phyloP scores from a whole-genome alignment of 306 rosid genomes.

The Boehmeria nivea region DNA sequence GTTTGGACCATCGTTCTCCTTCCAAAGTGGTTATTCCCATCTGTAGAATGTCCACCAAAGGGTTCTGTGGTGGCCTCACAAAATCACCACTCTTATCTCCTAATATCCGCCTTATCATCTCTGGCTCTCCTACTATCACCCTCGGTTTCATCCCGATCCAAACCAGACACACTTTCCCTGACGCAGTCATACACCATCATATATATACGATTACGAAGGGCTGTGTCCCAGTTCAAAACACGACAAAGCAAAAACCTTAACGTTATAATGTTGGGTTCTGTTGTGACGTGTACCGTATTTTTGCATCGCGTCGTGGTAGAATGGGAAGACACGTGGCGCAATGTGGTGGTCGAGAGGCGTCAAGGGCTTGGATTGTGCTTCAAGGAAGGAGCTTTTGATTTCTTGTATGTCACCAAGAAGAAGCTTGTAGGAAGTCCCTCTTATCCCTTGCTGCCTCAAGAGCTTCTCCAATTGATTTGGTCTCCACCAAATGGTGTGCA shows the following conservation, averaged over 20 bases:
- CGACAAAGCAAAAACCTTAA: no score
- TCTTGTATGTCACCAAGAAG: slow-evolving; percentile 36
- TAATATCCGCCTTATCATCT: slow-evolving; percentile 28
- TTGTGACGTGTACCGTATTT: slow-evolving; percentile 39
- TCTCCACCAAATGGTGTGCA: slow-evolving; percentile 29
- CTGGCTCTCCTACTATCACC: slow-evolving; percentile 31
- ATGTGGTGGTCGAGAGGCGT: slow-evolving; percentile 21
- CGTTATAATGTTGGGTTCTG: no score
- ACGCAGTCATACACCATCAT: not conserved
- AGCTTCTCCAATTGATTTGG: slow-evolving; percentile 30
- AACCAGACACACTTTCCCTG: slow-evolving; percentile 29
- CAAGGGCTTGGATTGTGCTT: slow-evolving; percentile 33
- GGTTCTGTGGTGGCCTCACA: slow-evolving; percentile 30
- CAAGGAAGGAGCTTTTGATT: slow-evolving; percentile 12
- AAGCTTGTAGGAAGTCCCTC: slow-evolving; percentile 38
- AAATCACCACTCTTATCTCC: slow-evolving; percentile 27
- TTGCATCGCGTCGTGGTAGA: slow-evolving; percentile 24
- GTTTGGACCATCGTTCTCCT: slow-evolving; percentile 36
- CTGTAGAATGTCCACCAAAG: slow-evolving; percentile 31
- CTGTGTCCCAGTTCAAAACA: no score
- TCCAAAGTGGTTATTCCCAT: slow-evolving; percentile 35
- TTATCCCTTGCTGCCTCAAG: slow-evolving; percentile 34
- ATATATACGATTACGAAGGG: no score
- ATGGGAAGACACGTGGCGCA: slow-evolving; percentile 40
- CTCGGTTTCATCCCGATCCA: slow-evolving; percentile 41